Base-by-base conservation (phyloP, 148 eudicot species). In the Fagopyrum tataricum region DNA sequence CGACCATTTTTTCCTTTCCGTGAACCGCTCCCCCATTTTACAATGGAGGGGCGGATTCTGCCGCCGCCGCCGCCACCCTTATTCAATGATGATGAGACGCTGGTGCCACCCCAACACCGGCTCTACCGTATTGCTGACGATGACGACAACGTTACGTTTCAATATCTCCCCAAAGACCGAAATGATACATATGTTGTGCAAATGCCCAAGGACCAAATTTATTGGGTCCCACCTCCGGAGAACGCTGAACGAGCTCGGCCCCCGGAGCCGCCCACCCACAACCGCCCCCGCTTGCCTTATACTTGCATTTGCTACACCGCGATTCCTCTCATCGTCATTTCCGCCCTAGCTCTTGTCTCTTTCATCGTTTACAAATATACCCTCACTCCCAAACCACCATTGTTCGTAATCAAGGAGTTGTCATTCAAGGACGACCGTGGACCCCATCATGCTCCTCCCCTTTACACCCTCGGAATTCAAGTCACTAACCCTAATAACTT, bases 41-140 rank as follows among this genome's bases (percentile, higher is more conserved):
- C 67, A 58, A 84, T 81, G 86, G 86, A 75, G 86, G 86, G 81
- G 86, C 84, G 84, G 84, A 55, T 75, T 77, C 76, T 70, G 37
- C 78, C 74, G 24, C 8, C 81, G 67, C 24, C 73, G 4, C 17
- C 43, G 15, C 73, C 55, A 4, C 37, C 37, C 37, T 31, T 17
- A 8, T 23, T 24, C n/a, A 73, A 12, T 41, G 44, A 5, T 41
- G 44, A 5, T 8, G 46, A 20, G 12, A 0, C 52, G 24, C 9
- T 42, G 6, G 7, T 11, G 6, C 55, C 17, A 2, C 5, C 26
- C 37, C 20, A 64, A 18, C 68, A 70, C 46, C 12, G 17, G 14
- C 68, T 24, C 9, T 37, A 56, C 15, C 42, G 26, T 14, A 39
- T 26, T 12, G 14, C 44, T 10, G 47, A 75, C 5, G 59, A 55